A percentile compares a stretch with the other conserved stretches of the same genome.
phyloP scores from a whole-genome alignment of 371 early-diverging fungal species.

The Rhizopus arrhizus region DNA sequence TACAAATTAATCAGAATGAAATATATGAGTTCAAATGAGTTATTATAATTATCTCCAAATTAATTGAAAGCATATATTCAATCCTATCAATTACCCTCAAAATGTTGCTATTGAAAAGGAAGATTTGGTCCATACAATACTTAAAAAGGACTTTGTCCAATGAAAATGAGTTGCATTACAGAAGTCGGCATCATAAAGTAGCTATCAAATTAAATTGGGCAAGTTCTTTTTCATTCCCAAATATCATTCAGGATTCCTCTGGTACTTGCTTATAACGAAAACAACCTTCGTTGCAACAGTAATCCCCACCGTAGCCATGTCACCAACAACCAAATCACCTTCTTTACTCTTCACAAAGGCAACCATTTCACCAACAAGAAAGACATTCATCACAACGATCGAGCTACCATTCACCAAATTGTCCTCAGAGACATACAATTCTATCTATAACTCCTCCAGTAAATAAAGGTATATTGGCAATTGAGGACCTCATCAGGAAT shows the following conservation, averaged over 20 bases:
- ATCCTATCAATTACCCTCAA: too few species aligned
- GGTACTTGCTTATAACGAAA: not conserved
- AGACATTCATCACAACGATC: not conserved
- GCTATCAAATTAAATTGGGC: not conserved
- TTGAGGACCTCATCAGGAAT: conserved; percentile 36
- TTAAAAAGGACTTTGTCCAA: too few species aligned
- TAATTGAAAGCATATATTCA: too few species aligned
- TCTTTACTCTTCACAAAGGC: not conserved
- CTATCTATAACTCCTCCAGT: not conserved
- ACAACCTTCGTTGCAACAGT: not conserved
- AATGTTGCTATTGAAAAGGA: too few species aligned
- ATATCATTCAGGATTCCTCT: not conserved
- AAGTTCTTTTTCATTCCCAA: not conserved
- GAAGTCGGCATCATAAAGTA: not conserved
- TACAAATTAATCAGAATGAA: too few species aligned
- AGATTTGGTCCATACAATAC: too few species aligned
- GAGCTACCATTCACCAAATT: not conserved
- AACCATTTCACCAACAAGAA: not conserved
- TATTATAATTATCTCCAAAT: too few species aligned
- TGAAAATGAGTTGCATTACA: not conserved
- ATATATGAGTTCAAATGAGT: too few species aligned
- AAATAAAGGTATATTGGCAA: conserved; percentile 16
- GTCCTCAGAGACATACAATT: not conserved
- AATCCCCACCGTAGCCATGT: not conserved
- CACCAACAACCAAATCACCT: not conserved